phyloP scores from a whole-genome alignment of 176 grass and related monocot genomes.

The Triticum turgidum region DNA sequence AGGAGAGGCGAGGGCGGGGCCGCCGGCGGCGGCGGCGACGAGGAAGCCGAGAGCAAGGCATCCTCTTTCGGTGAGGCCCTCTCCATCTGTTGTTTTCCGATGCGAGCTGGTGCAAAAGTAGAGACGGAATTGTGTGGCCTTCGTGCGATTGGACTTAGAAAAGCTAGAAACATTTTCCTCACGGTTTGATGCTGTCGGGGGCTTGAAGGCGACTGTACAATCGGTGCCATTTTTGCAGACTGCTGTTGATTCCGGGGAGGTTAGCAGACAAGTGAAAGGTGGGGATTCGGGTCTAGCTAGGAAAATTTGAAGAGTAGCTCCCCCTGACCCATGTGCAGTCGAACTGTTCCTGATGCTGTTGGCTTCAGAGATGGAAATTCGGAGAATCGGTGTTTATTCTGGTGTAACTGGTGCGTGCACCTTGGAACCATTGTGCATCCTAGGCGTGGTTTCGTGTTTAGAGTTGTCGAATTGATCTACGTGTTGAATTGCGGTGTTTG shows the following conservation, averaged over 20 bases:
- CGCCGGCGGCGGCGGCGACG: slow-evolving; percentile 23
- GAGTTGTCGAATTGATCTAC: too few relatives aligned
- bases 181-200: slow-evolving; percentile 14
- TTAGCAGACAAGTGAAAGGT: too few relatives aligned
- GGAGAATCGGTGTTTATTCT: not conserved
- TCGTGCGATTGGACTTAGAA: not conserved
- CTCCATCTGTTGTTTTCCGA: not conserved
- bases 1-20: slow-evolving; percentile 28
- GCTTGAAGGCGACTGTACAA: not conserved
- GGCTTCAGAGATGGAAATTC: too few relatives aligned
- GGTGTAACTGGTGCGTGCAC: not conserved
- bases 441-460: too few relatives aligned
- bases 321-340: too few relatives aligned
- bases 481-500: too few relatives aligned
- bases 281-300: too few relatives aligned
- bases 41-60: slow-evolving; percentile 39
- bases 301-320: too few relatives aligned
- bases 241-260: too few relatives aligned
- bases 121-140: not conserved
- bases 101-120: not conserved
- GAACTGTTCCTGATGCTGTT: too few relatives aligned
- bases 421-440: not conserved
- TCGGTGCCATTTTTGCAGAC: too few relatives aligned
- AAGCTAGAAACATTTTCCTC: not conserved
- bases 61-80: slow-evolving; percentile 46